Evolutionary conservation across 2,329 filamentous ascomycete genomes (phyloP), one percentile per base, ranked within the genome.

Genomic region (Colletotrichum endophyticum): DNA sequence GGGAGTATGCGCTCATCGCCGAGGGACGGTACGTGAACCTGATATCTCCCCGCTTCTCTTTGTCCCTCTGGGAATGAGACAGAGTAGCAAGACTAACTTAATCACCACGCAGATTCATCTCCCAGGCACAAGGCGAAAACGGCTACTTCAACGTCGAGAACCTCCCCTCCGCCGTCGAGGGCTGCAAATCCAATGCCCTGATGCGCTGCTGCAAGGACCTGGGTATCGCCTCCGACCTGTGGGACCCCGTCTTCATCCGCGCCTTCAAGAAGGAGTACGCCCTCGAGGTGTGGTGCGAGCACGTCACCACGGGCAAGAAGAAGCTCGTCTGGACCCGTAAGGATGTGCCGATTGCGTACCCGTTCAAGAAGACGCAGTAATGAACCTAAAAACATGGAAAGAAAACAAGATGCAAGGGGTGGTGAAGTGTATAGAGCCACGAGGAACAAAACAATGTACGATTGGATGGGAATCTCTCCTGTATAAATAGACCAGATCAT

Each of bases 171-270:
- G 96, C 97, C 11, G 96, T 96, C 76, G 97, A 99, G 86, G 97
- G 97, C 70, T 98, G 96, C 90, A 98, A 98, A 87, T 98, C 96
- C 78, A 99, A 99, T 84, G 97, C 97, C 15, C 90, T 99, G 79
- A 98, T 99, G 93, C 95, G 97, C 75, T 99, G 96, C 90, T 99
- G 97, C 89, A 99, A 99, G 88, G 97, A 99, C 85, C 88, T 99
- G 36, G 97, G 97, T 44, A 94, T 99, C 79, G 97, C 95, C 2
- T 96, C 94, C 79, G 97, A 99, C 86, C 91, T 99, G 25, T 99
- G 97, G 97, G 97, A 99, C 87, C 97, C 97, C 44, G 89, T 95
- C 72, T 99, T 94, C 87, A 95, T 99, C 79, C 92, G 95, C 81
- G 91, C 91, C 80, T 99, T 95, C 87, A 94, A 94, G 89, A 92